Conservation (phyloP, 176 grass and related monocot genomes). For the Aegilops speltoides region DNA sequence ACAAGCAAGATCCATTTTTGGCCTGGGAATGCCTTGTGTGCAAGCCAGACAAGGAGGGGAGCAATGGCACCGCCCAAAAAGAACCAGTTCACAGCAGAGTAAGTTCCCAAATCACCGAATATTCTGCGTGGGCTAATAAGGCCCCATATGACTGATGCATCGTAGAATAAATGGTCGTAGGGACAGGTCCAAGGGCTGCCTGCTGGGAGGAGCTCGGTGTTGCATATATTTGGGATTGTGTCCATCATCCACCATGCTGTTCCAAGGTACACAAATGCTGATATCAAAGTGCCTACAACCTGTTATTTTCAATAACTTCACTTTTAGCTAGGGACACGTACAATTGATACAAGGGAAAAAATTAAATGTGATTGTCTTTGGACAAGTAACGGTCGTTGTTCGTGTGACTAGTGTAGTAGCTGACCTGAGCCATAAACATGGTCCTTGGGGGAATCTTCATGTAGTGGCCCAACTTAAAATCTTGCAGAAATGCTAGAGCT, state of each 20-base stretch:
- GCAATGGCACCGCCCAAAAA: too few relatives aligned
- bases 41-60: too few relatives aligned
- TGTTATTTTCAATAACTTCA: not conserved
- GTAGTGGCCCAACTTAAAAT: constrained; percentile 91
- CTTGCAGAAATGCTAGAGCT: constrained; percentile 78
- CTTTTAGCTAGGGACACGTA: not conserved
- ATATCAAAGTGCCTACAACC: constrained; percentile 76
- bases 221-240: constrained; percentile 69
- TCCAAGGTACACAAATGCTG: constrained; percentile 74
- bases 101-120: too few relatives aligned
- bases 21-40: too few relatives aligned
- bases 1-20: too few relatives aligned
- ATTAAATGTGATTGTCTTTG: not conserved
- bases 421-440: constrained; percentile 98
- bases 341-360: constrained; percentile 23
- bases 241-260: constrained; percentile 97
- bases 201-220: constrained; percentile 59
- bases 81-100: too few relatives aligned
- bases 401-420: not conserved
- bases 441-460: constrained; percentile 95
- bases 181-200: constrained; percentile 93
- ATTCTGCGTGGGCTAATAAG: too few relatives aligned
- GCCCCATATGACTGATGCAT: constrained; percentile 78
- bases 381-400: not conserved
- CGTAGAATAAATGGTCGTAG: constrained; percentile 74